These are phyloP conservation scores for Skeletonema marinoi DNA, from an alignment of 108 stramenopile species.

Conservation along the genomic window DNA sequence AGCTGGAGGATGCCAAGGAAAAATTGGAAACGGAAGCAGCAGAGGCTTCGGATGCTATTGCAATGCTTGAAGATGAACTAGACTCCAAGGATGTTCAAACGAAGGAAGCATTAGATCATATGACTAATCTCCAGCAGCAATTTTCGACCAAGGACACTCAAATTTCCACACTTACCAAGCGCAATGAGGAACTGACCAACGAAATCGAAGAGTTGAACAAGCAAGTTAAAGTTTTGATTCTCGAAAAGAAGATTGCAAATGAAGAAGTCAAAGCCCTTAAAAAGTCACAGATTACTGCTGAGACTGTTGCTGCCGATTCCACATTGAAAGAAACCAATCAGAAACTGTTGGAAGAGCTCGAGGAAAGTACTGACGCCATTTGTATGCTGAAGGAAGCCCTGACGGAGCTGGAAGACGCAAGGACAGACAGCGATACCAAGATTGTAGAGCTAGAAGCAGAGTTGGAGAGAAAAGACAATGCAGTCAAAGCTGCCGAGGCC, in stretches of 20 bases:
- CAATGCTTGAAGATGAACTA: constrained; percentile 40
- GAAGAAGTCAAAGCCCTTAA: constrained; percentile 32
- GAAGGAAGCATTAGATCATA: constrained; percentile 12
- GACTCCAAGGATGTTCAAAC: constrained; percentile 30
- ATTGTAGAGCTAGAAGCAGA: constrained; percentile 5
- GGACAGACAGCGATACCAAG: not conserved
- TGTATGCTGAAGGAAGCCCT: constrained; percentile 32
- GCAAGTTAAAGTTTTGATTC: constrained; percentile 22
- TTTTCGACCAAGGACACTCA: constrained; percentile 1
- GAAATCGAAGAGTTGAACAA: constrained; percentile 23
- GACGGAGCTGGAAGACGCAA: constrained; percentile 27
- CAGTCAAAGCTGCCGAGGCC: not conserved
- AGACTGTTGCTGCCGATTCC: not conserved
- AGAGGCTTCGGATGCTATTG: constrained; percentile 30
- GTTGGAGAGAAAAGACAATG: not conserved
- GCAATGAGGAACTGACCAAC: constrained; percentile 10
- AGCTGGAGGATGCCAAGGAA: constrained; percentile 24
- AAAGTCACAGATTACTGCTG: not conserved
- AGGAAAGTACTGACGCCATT: constrained; percentile 46
- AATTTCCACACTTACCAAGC: not conserved
- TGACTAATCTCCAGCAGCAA: constrained; percentile 26
- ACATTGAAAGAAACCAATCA: constrained; percentile 3
- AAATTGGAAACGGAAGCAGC: constrained; percentile 14
- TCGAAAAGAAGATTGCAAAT: constrained; percentile 20
- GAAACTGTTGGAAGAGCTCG: constrained; percentile 28